A percentile compares a stretch with the other conserved stretches of the same genome.
phyloP scores from a whole-genome alignment of 768 basidiomycete genomes.

The Rhodosporidiobolus odoratus region DNA sequence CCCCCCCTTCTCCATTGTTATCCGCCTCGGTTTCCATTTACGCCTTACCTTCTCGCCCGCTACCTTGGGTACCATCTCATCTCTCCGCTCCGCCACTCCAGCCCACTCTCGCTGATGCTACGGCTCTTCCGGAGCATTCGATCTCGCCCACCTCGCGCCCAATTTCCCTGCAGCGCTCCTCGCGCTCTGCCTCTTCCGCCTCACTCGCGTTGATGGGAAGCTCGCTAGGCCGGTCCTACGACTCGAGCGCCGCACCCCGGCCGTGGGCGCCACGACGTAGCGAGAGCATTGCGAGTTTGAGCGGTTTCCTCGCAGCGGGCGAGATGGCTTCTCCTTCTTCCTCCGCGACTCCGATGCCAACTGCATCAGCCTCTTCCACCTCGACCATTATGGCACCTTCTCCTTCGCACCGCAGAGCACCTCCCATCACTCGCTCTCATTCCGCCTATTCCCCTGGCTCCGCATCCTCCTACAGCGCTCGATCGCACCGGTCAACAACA shows the following conservation, averaged over 20 bases:
- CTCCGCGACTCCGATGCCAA: neutral
- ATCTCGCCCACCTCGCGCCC: neutral
- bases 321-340: conserved; percentile 8
- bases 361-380: neutral
- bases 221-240: conserved; percentile 16
- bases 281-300: conserved; percentile 18
- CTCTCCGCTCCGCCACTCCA: neutral
- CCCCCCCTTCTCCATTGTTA: no score
- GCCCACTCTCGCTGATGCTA: conserved; percentile 5
- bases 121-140: neutral
- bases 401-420: neutral
- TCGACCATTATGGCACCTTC: conserved; percentile 17
- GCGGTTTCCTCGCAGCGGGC: conserved; percentile 23
- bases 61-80: no score
- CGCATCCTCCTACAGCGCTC: neutral
- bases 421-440: neutral
- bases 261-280: conserved; percentile 7
- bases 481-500: neutral
- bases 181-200: conserved; percentile 24
- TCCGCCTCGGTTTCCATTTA: neutral
- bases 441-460: neutral
- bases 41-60: neutral
- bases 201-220: conserved; percentile 33
- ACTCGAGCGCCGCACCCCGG: neutral
- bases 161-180: neutral